Base-by-base conservation (phyloP, 129 eudicot species). In the Flaveria linearis region DNA sequence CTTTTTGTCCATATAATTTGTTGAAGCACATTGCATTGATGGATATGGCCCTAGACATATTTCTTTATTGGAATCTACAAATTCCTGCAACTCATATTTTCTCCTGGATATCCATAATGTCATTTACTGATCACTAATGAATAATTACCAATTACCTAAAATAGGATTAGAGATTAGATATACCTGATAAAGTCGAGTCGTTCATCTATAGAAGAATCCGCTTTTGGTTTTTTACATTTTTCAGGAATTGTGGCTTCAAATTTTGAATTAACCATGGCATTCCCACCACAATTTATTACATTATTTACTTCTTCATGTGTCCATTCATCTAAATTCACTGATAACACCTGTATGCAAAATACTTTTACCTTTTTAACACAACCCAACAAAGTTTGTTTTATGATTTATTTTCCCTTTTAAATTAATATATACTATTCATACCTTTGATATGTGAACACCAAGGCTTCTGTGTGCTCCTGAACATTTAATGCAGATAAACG, bases 381-480 rank as follows among this genome's bases (percentile, higher is more conserved):
- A 56, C 41, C 49, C 28, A 50, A 45, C 26, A 57, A 26, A 78
- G 70, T 58, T 28, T 41, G 26, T n/a, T n/a, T 57, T 42, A 67
- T 14, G 43, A 17, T 43, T n/a, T 7, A 60, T n/a, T 76, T 50
- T 64, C 26, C 5, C 17, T 33, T 23, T 15, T 7, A 36, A 16
- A 30, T 12, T 52, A 63, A 63, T 5, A 43, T 10, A 43, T 46
- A 46, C 13, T 0, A 68, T 22, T 6, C 67, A 12, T 69, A 91
- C 99, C 90, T 94, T 91, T 75, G 99, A 84, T 75, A 91, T 89
- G 69, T 94, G 99, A 77, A 86, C 99, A 75, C 99, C 99, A 6
- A 94, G 96, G 83, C 99, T 87, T 89, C 99, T 87, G 77, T 94
- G 99, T 62, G 89, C 93, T 63, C 99, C 99, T 77, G 99, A 91